These are phyloP conservation scores for Taiozyma sp. DNA, from an alignment of 1,139 yeast species.

Conservation along the genomic window DNA sequence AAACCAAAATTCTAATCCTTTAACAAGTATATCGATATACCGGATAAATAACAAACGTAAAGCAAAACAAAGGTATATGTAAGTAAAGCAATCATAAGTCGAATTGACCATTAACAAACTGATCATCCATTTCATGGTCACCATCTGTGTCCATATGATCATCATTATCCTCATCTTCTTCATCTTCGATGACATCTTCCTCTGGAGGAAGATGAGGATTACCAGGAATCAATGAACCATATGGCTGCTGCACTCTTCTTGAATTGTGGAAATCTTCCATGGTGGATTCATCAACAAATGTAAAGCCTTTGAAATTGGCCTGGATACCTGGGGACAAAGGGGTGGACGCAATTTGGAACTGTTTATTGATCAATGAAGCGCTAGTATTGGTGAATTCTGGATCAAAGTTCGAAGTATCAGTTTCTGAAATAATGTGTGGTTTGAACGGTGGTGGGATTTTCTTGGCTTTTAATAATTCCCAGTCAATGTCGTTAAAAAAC, in stretches of 20 bases:
- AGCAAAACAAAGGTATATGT: not conserved
- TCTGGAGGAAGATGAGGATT: slow-evolving; percentile 77
- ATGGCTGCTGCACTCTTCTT: slow-evolving; percentile 31
- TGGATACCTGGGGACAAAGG: slow-evolving; percentile 94
- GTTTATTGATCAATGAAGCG: slow-evolving; percentile 72
- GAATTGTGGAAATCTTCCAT: slow-evolving; percentile 74
- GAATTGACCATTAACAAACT: slow-evolving; percentile 85
- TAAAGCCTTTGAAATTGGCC: slow-evolving; percentile 93
- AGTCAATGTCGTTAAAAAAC: slow-evolving; percentile 85
- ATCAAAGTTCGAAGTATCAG: slow-evolving; percentile 94
- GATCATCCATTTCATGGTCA: slow-evolving; percentile 50
- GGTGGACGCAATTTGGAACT: slow-evolving; percentile 41
- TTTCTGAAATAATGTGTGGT: slow-evolving; percentile 86
- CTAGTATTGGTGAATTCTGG: slow-evolving; percentile 95
- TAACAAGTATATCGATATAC: not conserved
- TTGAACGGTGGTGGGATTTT: slow-evolving; percentile 97
- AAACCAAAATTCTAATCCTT: not conserved
- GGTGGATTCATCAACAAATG: slow-evolving; percentile 92
- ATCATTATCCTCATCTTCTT: slow-evolving; percentile 42
- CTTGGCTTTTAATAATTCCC: slow-evolving; percentile 74
- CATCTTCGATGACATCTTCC: slow-evolving; percentile 79
- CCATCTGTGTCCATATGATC: slow-evolving; percentile 38
- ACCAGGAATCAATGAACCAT: slow-evolving; percentile 74
- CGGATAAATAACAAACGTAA: not conserved
- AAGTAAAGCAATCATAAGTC: slow-evolving; percentile 45